phyloP scores from a whole-genome alignment of 2,329 filamentous ascomycete species.

The Phaeosphaeria sp. region DNA sequence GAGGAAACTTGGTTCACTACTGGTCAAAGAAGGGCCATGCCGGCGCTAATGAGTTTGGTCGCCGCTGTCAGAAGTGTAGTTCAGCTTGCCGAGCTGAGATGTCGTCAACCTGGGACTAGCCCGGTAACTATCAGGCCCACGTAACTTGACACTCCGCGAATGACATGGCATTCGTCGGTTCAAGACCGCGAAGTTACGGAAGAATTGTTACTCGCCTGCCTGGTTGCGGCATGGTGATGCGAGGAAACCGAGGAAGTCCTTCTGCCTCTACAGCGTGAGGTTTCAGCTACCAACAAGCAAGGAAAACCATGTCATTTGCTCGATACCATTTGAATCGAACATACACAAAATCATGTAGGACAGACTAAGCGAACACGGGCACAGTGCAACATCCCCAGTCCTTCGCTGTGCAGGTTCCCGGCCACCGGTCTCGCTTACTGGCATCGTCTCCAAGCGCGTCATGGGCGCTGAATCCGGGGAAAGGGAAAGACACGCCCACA shows the following conservation, averaged over 20 bases:
- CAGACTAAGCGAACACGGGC: neutral
- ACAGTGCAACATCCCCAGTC: slow-evolving; percentile 34
- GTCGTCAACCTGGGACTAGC: too few relatives aligned
- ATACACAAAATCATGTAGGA: neutral
- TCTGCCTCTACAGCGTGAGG: too few relatives aligned
- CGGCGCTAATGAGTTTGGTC: neutral
- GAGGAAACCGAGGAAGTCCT: too few relatives aligned
- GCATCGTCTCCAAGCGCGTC: neutral
- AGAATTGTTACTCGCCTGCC: too few relatives aligned
- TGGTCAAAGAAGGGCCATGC: neutral
- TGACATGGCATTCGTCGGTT: too few relatives aligned
- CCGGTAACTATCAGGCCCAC: neutral
- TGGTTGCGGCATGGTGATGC: too few relatives aligned
- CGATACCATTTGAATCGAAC: neutral
- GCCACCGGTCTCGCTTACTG: neutral
- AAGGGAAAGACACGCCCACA: neutral
- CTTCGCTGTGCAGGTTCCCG: neutral
- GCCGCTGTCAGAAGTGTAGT: too few relatives aligned
- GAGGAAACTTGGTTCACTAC: neutral
- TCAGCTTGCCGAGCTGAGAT: too few relatives aligned
- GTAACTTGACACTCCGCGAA: too few relatives aligned
- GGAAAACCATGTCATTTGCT: neutral
- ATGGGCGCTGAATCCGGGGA: neutral
- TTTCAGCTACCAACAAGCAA: too few relatives aligned
- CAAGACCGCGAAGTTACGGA: too few relatives aligned